A percentile compares a stretch with the other conserved stretches of the same genome.
Conservation (phyloP, 1,284 basidiomycete genomes). For the Apiotrichum sp. region DNA sequence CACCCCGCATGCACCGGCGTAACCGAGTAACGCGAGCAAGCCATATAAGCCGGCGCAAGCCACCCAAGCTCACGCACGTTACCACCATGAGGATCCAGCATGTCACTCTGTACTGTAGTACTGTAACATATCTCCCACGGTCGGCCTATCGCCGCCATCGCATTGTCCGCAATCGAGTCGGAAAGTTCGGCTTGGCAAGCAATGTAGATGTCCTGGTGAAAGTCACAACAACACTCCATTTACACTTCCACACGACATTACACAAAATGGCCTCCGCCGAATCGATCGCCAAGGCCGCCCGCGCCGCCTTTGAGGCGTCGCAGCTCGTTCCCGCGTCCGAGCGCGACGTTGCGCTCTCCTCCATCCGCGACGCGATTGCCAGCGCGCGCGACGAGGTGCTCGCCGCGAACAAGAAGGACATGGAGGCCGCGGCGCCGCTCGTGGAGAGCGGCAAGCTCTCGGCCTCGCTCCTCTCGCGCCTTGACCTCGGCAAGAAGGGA, state of each 20-base stretch:
- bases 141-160: no score
- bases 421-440: slow-evolving; percentile 69
- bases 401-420: slow-evolving; percentile 69
- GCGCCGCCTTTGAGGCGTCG: slow-evolving; percentile 74
- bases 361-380: slow-evolving; percentile 63
- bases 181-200: slow-evolving; percentile 53
- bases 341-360: slow-evolving; percentile 63
- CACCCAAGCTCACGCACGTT: no score
- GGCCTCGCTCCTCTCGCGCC: slow-evolving; percentile 68
- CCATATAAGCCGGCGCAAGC: no score
- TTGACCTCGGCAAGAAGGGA: slow-evolving; percentile 75
- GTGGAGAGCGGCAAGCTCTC: slow-evolving; percentile 80
- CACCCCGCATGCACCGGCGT: no score
- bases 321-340: slow-evolving; percentile 66
- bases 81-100: no score
- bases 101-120: no score
- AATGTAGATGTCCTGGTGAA: slow-evolving; percentile 54
- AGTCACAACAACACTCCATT: slow-evolving; percentile 16
- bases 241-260: slow-evolving; percentile 41
- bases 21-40: no score
- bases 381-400: slow-evolving; percentile 64
- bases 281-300: slow-evolving; percentile 66
- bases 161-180: not conserved
- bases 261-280: slow-evolving; percentile 32
- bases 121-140: no score